Evolutionary conservation across 441 rosid species (phyloP).

Genomic region (Biscutella auriculata): DNA sequence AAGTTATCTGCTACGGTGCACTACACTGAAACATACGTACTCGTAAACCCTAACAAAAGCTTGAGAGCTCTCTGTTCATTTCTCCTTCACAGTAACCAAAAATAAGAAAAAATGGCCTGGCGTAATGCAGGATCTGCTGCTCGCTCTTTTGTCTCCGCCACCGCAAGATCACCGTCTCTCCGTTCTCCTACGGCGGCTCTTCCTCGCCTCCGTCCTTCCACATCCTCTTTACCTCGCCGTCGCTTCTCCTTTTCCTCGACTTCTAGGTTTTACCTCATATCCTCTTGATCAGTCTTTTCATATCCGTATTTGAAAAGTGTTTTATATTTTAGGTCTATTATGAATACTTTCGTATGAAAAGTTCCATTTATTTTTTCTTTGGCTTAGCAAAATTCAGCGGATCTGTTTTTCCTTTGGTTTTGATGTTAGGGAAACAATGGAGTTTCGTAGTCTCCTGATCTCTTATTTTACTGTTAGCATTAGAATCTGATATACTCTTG

Average conservation of each 20-base stretch:
- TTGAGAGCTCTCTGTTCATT: background rate
- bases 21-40: no score
- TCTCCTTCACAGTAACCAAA: background rate
- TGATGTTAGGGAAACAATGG: no score
- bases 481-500: background rate
- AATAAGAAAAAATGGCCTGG: conserved; percentile 32
- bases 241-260: conserved; percentile 42
- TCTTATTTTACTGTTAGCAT: background rate
- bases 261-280: conserved; percentile 32
- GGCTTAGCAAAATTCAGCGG: no score
- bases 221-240: conserved; percentile 32
- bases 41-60: conserved; percentile 19
- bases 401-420: no score
- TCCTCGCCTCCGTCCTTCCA: conserved; percentile 28
- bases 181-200: conserved; percentile 37
- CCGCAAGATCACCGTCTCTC: conserved; percentile 44
- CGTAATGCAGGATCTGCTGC: conserved; percentile 32
- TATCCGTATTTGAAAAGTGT: no score
- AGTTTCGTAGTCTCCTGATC: no score
- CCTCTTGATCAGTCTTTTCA: background rate
- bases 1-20: no score
- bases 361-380: no score
- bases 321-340: no score
- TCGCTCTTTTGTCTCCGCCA: conserved; percentile 24
- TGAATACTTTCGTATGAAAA: no score